phyloP scores from a whole-genome alignment of 2,329 filamentous ascomycete species.

The Ceratocystis diversiconidia region DNA sequence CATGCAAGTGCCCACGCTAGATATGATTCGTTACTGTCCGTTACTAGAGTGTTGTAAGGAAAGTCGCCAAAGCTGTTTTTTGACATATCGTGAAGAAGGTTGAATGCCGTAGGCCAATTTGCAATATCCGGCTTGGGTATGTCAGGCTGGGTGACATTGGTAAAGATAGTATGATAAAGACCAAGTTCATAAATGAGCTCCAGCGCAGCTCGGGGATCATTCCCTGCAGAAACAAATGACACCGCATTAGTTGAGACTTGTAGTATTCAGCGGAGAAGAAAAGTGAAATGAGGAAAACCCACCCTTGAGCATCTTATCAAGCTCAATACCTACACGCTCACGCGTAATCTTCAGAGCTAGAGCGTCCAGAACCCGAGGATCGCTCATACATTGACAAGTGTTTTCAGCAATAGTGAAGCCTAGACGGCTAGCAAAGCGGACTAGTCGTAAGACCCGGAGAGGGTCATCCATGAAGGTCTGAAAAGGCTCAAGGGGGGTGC shows the following conservation, averaged over 20 bases:
- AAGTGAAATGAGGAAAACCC: conserved; percentile 11
- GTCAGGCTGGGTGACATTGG: conserved; percentile 44
- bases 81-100: conserved; percentile 42
- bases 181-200: conserved; percentile 49
- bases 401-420: conserved; percentile 61
- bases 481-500: conserved; percentile 73
- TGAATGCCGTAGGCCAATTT: conserved; percentile 50
- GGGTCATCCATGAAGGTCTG: conserved; percentile 94
- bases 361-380: conserved; percentile 62
- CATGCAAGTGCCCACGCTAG: conserved; percentile 64
- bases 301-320: conserved; percentile 84
- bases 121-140: conserved; percentile 41
- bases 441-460: conserved; percentile 67
- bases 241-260: background rate
- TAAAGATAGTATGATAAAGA: conserved; percentile 61
- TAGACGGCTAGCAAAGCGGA: conserved; percentile 79
- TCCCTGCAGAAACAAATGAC: conserved; percentile 27
- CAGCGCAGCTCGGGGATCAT: conserved; percentile 47
- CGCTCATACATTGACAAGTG: conserved; percentile 59
- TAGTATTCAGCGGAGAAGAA: background rate
- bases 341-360: conserved; percentile 82
- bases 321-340: conserved; percentile 72
- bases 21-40: conserved; percentile 50
- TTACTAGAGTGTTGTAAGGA: conserved; percentile 42
- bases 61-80: conserved; percentile 32